Percentiles rank a stretch among this genome's conserved stretches.
Evolutionary conservation across 768 basidiomycete species (phyloP).

Genomic region (Goffeauzyma gilvescens): DNA sequence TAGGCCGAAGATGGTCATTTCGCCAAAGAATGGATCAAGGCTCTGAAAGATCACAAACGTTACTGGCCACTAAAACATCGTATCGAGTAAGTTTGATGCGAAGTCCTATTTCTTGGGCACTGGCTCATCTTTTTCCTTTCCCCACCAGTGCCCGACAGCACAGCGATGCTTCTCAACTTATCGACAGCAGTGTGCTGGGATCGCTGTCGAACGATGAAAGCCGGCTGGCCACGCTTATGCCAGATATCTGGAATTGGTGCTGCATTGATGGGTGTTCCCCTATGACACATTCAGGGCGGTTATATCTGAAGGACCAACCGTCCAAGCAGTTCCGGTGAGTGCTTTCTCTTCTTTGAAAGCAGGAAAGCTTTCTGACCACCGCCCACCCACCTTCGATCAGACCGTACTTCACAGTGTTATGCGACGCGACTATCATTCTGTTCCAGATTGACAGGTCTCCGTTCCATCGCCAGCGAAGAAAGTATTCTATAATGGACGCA

Average conservation of each 20-base stretch:
- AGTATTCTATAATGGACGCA: conserved; percentile 27
- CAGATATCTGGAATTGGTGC: conserved; percentile 71
- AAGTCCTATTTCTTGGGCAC: not conserved
- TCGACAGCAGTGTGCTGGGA: no score
- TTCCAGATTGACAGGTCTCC: conserved; percentile 47
- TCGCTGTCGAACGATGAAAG: conserved; percentile 12
- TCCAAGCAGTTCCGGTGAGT: conserved; percentile 62
- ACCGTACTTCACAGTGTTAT: conserved; percentile 50
- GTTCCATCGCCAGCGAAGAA: conserved; percentile 40
- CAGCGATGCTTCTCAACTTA: conserved; percentile 21
- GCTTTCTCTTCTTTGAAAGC: not conserved
- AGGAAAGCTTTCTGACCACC: not conserved
- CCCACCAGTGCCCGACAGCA: conserved; percentile 17
- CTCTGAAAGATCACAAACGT: conserved; percentile 46
- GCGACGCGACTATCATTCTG: conserved; percentile 53
- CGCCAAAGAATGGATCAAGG: conserved; percentile 69
- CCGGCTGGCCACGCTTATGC: no score
- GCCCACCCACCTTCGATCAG: conserved; percentile 32
- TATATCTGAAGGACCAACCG: conserved; percentile 52
- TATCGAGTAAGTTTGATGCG: conserved; percentile 37
- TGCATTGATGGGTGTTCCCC: conserved; percentile 58
- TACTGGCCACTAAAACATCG: conserved; percentile 69
- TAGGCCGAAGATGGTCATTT: conserved; percentile 39
- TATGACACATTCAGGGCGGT: conserved; percentile 51
- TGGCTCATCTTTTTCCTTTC: not conserved